Conservation (phyloP, 148 eudicot species). For the Polygonum maritimum region DNA sequence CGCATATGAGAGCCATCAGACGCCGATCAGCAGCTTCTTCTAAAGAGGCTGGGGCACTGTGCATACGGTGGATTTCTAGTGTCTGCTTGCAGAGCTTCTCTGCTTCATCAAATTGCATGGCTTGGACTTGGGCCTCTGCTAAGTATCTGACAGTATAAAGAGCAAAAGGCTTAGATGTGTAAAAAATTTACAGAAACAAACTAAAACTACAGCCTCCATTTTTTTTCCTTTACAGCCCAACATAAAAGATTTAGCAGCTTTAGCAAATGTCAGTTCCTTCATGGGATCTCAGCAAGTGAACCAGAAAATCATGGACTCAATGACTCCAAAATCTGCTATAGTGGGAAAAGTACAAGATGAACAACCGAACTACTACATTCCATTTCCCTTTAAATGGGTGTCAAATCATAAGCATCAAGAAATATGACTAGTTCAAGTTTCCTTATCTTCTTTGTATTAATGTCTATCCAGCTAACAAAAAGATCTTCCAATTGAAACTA, state of each 20-base stretch:
- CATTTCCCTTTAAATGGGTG: background rate
- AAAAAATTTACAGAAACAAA: background rate
- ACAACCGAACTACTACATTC: background rate
- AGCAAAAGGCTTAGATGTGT: background rate
- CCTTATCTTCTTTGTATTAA: background rate
- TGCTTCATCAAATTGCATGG: conserved; percentile 97
- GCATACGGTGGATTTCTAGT: conserved; percentile 84
- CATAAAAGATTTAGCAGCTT: background rate
- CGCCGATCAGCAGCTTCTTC: conserved; percentile 99
- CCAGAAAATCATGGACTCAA: background rate
- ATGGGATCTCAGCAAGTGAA: background rate
- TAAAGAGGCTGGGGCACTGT: conserved; percentile 89
- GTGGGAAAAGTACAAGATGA: background rate
- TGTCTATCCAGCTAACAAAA: background rate
- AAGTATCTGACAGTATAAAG: conserved; percentile 46
- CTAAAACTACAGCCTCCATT: background rate
- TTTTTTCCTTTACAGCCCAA: background rate
- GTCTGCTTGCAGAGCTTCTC: conserved; percentile 75
- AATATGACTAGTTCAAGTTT: background rate
- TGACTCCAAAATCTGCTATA: background rate
- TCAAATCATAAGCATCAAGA: background rate
- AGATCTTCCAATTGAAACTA: background rate
- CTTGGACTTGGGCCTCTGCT: conserved; percentile 96
- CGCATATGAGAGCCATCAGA: conserved; percentile 93
- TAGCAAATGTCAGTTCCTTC: background rate